Conservation (phyloP, 176 grass and related monocot species). For the Pontederia crassipes region DNA sequence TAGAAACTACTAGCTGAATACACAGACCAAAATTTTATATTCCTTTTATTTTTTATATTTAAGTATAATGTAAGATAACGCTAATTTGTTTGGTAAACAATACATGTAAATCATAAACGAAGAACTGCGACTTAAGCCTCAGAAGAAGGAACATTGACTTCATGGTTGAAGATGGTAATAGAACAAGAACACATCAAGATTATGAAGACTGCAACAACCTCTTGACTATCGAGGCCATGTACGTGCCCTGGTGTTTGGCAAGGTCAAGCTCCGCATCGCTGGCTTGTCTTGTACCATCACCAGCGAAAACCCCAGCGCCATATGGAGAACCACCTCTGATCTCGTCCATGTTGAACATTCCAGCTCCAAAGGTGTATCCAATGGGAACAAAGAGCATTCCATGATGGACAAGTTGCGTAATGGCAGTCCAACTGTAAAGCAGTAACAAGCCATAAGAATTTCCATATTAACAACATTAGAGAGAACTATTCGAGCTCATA, state of each 20-base stretch:
- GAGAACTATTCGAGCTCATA: neutral
- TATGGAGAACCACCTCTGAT: constrained; percentile 1
- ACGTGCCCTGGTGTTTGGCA: neutral
- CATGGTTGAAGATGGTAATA: neutral
- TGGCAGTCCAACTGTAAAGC: neutral
- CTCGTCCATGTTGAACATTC: constrained; percentile 1
- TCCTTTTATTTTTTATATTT: too few species aligned
- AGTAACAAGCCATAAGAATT: neutral
- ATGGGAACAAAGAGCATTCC: neutral
- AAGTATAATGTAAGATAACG: too few species aligned
- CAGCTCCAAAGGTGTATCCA: constrained; percentile 1
- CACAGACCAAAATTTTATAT: too few species aligned
- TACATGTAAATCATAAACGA: too few species aligned
- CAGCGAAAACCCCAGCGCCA: neutral
- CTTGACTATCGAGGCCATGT: neutral
- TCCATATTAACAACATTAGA: neutral
- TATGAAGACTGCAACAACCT: neutral
- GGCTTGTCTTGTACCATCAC: neutral
- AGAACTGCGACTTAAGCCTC: too few species aligned
- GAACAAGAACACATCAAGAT: neutral
- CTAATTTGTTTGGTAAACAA: too few species aligned
- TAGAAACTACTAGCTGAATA: too few species aligned
- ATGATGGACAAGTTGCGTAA: neutral
- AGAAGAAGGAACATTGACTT: too few species aligned
- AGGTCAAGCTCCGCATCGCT: neutral